phyloP scores from a whole-genome alignment of 306 rosid species.

The Canavalia ensiformis region DNA sequence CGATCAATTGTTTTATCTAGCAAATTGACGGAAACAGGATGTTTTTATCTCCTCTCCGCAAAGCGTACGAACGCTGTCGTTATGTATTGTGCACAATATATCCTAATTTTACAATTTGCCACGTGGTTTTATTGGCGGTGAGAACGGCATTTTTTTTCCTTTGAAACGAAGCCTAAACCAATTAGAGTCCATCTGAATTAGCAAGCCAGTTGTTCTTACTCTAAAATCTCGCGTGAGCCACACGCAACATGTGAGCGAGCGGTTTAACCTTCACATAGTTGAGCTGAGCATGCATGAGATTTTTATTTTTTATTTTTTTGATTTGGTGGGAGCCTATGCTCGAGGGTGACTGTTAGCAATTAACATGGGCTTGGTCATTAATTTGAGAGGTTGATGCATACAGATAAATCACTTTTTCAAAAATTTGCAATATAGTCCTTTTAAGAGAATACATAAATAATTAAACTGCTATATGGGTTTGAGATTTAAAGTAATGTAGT shows the following conservation, averaged over 20 bases:
- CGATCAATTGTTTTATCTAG: slow-evolving; percentile 6
- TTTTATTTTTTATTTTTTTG: no score
- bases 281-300: no score
- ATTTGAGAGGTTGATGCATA: no score
- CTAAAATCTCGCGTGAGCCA: slow-evolving; percentile 8
- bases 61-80: not conserved
- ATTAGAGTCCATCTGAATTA: not conserved
- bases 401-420: no score
- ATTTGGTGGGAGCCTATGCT: no score
- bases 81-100: not conserved
- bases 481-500: no score
- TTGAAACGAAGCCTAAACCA: slow-evolving; percentile 1
- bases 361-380: no score
- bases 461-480: no score
- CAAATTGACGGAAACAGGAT: slow-evolving; percentile 18
- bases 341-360: no score
- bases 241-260: not conserved
- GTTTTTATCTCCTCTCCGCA: not conserved
- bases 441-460: no score
- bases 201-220: not conserved
- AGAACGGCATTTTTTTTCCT: not conserved
- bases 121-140: slow-evolving; percentile 43
- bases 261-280: no score
- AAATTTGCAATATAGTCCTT: no score
- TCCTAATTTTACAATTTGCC: slow-evolving; percentile 4